phyloP scores from a whole-genome alignment of 169 alveolate genomes.

The Eimeria maxima region DNA sequence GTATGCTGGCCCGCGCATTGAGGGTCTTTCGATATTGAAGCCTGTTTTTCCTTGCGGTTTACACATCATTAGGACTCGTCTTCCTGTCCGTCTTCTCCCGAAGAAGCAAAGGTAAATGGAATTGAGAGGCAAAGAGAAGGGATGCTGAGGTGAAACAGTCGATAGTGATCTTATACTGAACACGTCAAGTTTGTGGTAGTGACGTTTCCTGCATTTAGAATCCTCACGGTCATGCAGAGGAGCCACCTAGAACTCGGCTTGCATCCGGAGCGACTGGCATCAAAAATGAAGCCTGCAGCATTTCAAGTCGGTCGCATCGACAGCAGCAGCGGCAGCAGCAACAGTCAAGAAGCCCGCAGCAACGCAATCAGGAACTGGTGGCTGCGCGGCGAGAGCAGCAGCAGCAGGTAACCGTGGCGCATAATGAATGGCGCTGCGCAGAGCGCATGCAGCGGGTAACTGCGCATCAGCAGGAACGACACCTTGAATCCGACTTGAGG shows the following conservation, averaged over 20 bases:
- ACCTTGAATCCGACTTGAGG: neutral
- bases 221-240: neutral
- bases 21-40: neutral
- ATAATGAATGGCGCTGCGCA: conserved; percentile 40
- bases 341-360: conserved; percentile 44
- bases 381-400: conserved; percentile 57
- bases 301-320: neutral
- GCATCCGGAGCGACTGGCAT: neutral
- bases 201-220: neutral
- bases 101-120: neutral
- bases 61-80: neutral
- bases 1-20: neutral
- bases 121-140: neutral
- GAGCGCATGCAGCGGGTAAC: conserved; percentile 49
- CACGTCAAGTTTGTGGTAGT: neutral
- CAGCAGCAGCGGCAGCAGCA: conserved; percentile 10
- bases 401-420: conserved; percentile 54
- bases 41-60: neutral
- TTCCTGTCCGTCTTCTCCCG: neutral
- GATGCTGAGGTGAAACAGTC: neutral
- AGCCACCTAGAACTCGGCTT: neutral
- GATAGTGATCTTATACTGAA: neutral
- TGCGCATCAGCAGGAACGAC: conserved; percentile 19
- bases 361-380: conserved; percentile 49
- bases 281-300: too few relatives aligned